These are phyloP conservation scores for Pyrrhoderma noxium DNA, from an alignment of 1,284 basidiomycete genomes.

Conservation along the genomic window DNA sequence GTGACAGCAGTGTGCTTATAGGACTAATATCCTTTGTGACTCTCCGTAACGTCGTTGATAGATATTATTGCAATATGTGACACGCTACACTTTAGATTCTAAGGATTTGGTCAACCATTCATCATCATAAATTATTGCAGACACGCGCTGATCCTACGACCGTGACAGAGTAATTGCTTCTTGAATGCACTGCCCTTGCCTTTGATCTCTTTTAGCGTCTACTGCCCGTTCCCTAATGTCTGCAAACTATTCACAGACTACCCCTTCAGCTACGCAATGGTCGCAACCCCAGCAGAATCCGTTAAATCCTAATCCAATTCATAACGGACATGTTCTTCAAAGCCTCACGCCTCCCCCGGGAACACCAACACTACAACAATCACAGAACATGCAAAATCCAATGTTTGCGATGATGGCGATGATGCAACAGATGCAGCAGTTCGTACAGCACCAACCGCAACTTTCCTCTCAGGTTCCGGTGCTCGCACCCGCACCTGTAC, in stretches of 20 bases:
- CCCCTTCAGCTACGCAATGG: background rate
- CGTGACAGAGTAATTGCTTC: no score
- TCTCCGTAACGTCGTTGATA: no score
- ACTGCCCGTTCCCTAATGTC: constrained; percentile 1
- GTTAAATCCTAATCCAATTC: no score
- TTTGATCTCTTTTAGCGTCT: no score
- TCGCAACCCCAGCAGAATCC: background rate
- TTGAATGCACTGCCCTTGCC: background rate
- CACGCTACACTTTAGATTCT: no score
- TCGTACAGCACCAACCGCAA: constrained; percentile 3
- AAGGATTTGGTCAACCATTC: no score
- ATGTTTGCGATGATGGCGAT: constrained; percentile 12
- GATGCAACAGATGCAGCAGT: constrained; percentile 18
- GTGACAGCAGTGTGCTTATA: no score
- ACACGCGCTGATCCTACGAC: background rate
- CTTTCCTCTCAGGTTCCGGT: background rate
- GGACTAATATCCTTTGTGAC: no score
- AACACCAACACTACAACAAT: background rate
- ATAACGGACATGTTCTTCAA: no score
- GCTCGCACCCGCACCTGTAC: background rate
- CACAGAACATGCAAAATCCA: constrained; percentile 3
- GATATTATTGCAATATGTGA: no score
- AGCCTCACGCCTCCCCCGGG: background rate
- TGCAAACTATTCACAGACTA: constrained; percentile 1
- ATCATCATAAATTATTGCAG: no score